A percentile compares a stretch with the other conserved stretches of the same genome.
Conservation (phyloP, 495 filamentous ascomycete genomes). For the Neurospora sp. region DNA sequence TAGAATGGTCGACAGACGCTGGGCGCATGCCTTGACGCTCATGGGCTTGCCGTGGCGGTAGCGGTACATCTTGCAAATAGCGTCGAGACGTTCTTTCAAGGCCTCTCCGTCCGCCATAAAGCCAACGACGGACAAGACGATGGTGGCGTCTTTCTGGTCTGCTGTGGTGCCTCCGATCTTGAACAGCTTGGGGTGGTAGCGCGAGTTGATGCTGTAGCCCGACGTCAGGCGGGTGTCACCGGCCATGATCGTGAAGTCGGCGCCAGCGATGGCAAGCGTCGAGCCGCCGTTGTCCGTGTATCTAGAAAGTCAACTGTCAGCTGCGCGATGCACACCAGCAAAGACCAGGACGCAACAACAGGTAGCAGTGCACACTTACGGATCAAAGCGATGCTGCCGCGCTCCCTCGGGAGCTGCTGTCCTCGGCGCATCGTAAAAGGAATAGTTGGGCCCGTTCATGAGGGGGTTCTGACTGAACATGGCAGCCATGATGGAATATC, state of each 20-base stretch:
- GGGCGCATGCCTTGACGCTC: slow-evolving; percentile 84
- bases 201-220: slow-evolving; percentile 97
- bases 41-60: slow-evolving; percentile 92
- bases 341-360: neutral
- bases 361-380: slow-evolving; percentile 43
- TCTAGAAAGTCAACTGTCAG: slow-evolving; percentile 35
- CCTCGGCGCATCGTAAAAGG: slow-evolving; percentile 42
- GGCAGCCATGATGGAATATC: slow-evolving; percentile 30
- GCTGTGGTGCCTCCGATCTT: slow-evolving; percentile 85
- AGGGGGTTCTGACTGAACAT: slow-evolving; percentile 55
- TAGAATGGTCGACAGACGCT: slow-evolving; percentile 83
- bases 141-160: slow-evolving; percentile 68
- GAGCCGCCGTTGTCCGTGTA: slow-evolving; percentile 98
- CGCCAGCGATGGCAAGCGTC: slow-evolving; percentile 87
- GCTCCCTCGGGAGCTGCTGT: slow-evolving; percentile 32
- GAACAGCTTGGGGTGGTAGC: slow-evolving; percentile 90
- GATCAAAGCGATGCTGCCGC: slow-evolving; percentile 80
- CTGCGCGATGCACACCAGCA: neutral
- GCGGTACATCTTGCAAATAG: slow-evolving; percentile 91
- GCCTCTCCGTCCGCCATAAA: slow-evolving; percentile 91
- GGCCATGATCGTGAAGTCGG: slow-evolving; percentile 88
- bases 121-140: slow-evolving; percentile 86
- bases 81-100: slow-evolving; percentile 79
- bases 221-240: slow-evolving; percentile 91
- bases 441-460: slow-evolving; percentile 52